Evolutionary conservation across 208 protist species (phyloP).

Genomic region (Herpetomonas tarakana): DNA sequence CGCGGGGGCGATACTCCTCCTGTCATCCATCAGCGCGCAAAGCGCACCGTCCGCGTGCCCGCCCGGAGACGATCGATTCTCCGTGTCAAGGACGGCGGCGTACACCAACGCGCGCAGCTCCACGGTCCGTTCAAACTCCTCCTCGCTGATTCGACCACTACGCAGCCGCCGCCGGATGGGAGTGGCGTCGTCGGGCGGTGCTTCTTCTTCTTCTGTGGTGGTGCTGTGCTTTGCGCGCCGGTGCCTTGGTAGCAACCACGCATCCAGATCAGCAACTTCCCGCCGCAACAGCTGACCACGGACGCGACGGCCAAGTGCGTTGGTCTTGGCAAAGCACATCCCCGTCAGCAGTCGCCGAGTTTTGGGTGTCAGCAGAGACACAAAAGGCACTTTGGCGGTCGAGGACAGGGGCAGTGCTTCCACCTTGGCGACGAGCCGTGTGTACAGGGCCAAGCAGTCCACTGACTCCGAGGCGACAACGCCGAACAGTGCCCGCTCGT

Average conservation of each 20-base stretch:
- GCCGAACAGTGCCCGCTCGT: conserved; percentile 19
- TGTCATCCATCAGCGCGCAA: neutral
- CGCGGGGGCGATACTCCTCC: neutral
- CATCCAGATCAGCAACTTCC: too few species aligned
- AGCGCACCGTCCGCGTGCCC: neutral
- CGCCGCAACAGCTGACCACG: neutral
- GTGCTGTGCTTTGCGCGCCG: too few species aligned
- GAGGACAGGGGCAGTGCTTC: too few species aligned
- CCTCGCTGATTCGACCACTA: too few species aligned
- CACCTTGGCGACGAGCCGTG: too few species aligned
- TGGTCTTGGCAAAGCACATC: neutral
- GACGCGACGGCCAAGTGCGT: neutral
- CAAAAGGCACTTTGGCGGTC: neutral
- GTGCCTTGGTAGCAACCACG: too few species aligned
- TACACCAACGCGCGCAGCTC: neutral
- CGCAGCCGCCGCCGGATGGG: too few species aligned
- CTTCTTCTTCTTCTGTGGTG: too few species aligned
- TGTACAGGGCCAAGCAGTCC: conserved; percentile 8
- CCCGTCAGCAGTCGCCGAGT: neutral
- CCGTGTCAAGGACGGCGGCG: neutral
- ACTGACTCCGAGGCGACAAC: conserved; percentile 5
- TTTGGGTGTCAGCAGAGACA: conserved; percentile 1
- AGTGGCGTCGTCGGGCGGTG: too few species aligned
- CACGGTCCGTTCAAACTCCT: neutral
- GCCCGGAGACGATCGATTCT: neutral